phyloP scores from a whole-genome alignment of 2,329 filamentous ascomycete genomes.

The Aspergillus fumigatiaffinis region DNA sequence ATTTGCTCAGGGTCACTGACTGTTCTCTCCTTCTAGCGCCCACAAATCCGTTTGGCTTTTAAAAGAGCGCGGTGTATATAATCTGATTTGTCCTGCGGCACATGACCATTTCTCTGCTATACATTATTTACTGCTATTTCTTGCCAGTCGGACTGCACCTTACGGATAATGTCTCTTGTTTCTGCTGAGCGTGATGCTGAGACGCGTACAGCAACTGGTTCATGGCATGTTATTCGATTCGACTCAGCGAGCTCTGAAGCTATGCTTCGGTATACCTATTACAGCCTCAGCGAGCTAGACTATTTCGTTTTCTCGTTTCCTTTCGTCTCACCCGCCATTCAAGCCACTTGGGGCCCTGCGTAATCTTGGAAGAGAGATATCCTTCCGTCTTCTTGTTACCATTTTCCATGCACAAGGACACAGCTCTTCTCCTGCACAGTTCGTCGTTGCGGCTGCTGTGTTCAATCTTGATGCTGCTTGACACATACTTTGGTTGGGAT shows the following conservation, averaged over 20 bases:
- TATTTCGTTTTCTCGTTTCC: constrained; percentile 8
- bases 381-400: background rate
- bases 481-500: background rate
- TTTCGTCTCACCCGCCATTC: background rate
- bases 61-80: constrained; percentile 31
- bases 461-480: constrained; percentile 1
- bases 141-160: constrained; percentile 14
- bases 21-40: constrained; percentile 48
- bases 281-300: constrained; percentile 20
- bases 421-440: constrained; percentile 3
- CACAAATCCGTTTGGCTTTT: constrained; percentile 69
- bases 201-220: constrained; percentile 8
- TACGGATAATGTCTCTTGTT: constrained; percentile 9
- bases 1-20: constrained; percentile 11
- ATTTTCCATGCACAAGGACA: background rate
- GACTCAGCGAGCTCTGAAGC: constrained; percentile 14
- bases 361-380: constrained; percentile 11
- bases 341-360: constrained; percentile 2
- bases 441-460: constrained; percentile 6
- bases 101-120: constrained; percentile 19
- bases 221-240: constrained; percentile 3
- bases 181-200: constrained; percentile 8
- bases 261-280: constrained; percentile 10
- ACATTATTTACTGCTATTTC: constrained; percentile 16
- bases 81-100: constrained; percentile 16